These are phyloP conservation scores for Globisporangium rhizosaccharum DNA, from an alignment of 352 stramenopile species.

Conservation along the genomic window DNA sequence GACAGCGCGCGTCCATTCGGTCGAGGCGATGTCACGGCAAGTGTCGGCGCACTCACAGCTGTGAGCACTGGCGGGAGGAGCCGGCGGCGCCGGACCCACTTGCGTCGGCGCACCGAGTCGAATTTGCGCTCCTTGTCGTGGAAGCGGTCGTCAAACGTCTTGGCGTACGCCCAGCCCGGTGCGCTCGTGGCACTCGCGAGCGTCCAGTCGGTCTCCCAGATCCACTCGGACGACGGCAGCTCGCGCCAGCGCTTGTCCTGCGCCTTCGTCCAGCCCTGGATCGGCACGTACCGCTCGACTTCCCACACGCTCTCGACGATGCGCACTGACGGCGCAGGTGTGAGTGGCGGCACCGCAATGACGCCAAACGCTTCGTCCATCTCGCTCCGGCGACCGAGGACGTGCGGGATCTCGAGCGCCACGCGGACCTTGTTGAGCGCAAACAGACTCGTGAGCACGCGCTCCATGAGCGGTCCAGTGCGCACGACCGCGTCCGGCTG, in stretches of 20 bases:
- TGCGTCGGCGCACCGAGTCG: constrained; percentile 59
- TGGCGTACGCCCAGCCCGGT: constrained; percentile 55
- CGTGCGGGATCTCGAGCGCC: constrained; percentile 41
- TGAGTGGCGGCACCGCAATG: constrained; percentile 1
- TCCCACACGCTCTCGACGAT: constrained; percentile 72
- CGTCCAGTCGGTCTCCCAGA: constrained; percentile 73
- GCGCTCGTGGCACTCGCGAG: constrained; percentile 10
- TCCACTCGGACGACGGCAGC: constrained; percentile 72
- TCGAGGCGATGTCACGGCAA: background rate
- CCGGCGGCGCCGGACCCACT: constrained; percentile 55
- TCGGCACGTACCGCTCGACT: constrained; percentile 65
- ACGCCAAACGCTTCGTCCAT: constrained; percentile 40
- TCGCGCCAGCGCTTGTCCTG: constrained; percentile 51
- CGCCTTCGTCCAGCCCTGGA: constrained; percentile 63
- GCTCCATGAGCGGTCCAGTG: constrained; percentile 32
- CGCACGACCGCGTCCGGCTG: constrained; percentile 39
- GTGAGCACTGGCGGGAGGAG: constrained; percentile 52
- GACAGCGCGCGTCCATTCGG: background rate
- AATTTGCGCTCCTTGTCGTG: constrained; percentile 74
- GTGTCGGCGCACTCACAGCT: background rate
- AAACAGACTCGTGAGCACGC: constrained; percentile 42
- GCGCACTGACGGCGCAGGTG: constrained; percentile 17
- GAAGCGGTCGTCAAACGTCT: constrained; percentile 62
- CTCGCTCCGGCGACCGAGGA: constrained; percentile 39
- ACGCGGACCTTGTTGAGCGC: constrained; percentile 46